These are phyloP conservation scores for Hippophae rhamnoides DNA, from an alignment of 306 rosid genomes.

Conservation along the genomic window DNA sequence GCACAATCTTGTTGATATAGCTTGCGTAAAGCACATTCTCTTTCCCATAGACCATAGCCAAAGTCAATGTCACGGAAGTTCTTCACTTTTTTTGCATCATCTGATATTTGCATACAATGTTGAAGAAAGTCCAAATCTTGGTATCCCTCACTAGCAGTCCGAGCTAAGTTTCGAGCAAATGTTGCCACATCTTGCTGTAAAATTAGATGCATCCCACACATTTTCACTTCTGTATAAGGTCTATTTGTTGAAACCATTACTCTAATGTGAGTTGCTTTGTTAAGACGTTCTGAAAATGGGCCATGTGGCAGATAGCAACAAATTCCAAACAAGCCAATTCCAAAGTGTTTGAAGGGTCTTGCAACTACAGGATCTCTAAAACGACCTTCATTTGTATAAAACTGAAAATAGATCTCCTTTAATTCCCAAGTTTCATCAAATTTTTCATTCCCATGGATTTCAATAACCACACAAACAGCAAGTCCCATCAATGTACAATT, in stretches of 20 bases:
- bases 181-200: not conserved
- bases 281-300: not conserved
- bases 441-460: not conserved
- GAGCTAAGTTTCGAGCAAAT: not conserved
- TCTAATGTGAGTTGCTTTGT: not conserved
- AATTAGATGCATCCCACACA: not conserved
- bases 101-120: not conserved
- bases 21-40: no score
- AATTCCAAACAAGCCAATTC: not conserved
- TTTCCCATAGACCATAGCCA: no score
- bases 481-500: slow-evolving; percentile 3
- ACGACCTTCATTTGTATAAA: not conserved
- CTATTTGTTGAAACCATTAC: not conserved
- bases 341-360: not conserved
- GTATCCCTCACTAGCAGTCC: not conserved
- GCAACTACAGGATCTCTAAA: not conserved
- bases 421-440: not conserved
- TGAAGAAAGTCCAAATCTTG: not conserved
- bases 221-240: not conserved
- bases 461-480: not conserved
- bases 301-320: not conserved
- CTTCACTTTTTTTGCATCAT: not conserved
- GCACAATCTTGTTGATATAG: no score
- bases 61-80: no score
- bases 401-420: not conserved